phyloP scores from a whole-genome alignment of 2,329 filamentous ascomycete species.

The Anthostomella pinea region DNA sequence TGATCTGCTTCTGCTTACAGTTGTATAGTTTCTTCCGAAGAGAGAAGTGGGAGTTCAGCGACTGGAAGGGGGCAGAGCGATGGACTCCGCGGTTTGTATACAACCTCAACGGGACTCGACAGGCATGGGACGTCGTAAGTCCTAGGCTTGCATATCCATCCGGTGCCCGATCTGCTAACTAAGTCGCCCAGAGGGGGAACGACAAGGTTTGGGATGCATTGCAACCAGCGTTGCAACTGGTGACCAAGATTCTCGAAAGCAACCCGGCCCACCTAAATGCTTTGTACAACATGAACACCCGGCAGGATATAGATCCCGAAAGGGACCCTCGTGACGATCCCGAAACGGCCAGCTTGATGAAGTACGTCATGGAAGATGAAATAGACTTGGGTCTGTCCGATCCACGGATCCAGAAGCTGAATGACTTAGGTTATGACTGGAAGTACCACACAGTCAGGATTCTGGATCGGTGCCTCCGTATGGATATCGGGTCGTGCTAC shows the following conservation, averaged over 20 bases:
- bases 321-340: slow-evolving; percentile 4
- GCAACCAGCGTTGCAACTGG: slow-evolving; percentile 26
- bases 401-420: slow-evolving; percentile 5
- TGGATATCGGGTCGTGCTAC: slow-evolving; percentile 16
- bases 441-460: slow-evolving; percentile 1
- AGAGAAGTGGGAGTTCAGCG: slow-evolving; percentile 9
- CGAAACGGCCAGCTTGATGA: slow-evolving; percentile 4
- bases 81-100: slow-evolving; percentile 20
- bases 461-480: slow-evolving; percentile 1
- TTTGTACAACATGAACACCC: slow-evolving; percentile 23
- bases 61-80: slow-evolving; percentile 7
- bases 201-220: slow-evolving; percentile 25
- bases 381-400: slow-evolving; percentile 13
- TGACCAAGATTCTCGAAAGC: slow-evolving; percentile 14
- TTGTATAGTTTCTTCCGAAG: slow-evolving; percentile 17
- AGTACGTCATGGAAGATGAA: slow-evolving; percentile 7
- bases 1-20: slow-evolving; percentile 1
- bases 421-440: slow-evolving; percentile 17
- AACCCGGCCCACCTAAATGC: slow-evolving; percentile 10
- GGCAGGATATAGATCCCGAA: slow-evolving; percentile 7
- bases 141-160: background rate
- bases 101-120: slow-evolving; percentile 19
- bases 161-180: background rate
- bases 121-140: slow-evolving; percentile 26
- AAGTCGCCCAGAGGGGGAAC: slow-evolving; percentile 10